Conservation (phyloP, 2,329 filamentous ascomycete species). For the Cladosporium sp. region DNA sequence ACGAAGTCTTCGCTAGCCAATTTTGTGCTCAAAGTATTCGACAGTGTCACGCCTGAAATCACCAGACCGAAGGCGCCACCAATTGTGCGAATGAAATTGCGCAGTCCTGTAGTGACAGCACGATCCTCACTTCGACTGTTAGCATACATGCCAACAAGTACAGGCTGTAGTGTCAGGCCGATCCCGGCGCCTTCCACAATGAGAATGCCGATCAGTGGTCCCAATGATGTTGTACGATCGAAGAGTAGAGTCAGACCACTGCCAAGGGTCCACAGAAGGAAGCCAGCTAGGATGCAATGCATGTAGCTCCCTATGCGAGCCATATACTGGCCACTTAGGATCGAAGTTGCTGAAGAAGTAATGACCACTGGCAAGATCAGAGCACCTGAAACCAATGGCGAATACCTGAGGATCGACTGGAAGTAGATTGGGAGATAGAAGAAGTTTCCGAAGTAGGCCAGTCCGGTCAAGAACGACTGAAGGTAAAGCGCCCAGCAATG, state of each 20-base stretch:
- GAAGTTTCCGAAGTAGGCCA: slow-evolving; percentile 20
- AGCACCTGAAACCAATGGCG: slow-evolving; percentile 37
- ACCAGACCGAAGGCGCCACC: slow-evolving; percentile 34
- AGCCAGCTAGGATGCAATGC: slow-evolving; percentile 25
- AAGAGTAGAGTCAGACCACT: slow-evolving; percentile 30
- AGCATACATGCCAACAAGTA: slow-evolving; percentile 37
- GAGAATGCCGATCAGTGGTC: slow-evolving; percentile 30
- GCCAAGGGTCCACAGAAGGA: slow-evolving; percentile 35
- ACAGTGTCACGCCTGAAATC: slow-evolving; percentile 32
- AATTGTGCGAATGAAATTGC: slow-evolving; percentile 38
- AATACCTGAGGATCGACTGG: slow-evolving; percentile 35
- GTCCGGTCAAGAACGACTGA: slow-evolving; percentile 1
- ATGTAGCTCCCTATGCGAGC: slow-evolving; percentile 15
- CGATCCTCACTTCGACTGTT: slow-evolving; percentile 35
- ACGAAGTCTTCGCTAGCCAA: background rate
- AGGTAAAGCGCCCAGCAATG: slow-evolving; percentile 9
- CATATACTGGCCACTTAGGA: slow-evolving; percentile 9
- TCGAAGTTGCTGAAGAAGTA: slow-evolving; percentile 1
- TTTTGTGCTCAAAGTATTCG: slow-evolving; percentile 24
- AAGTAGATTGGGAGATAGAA: slow-evolving; percentile 41
- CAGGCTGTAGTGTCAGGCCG: slow-evolving; percentile 37
- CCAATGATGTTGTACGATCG: slow-evolving; percentile 23
- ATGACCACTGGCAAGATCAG: slow-evolving; percentile 31
- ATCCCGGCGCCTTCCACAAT: slow-evolving; percentile 30
- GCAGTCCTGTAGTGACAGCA: slow-evolving; percentile 36